Conservation (phyloP, 1,284 basidiomycete species). For the Apiotrichum domesticum region DNA sequence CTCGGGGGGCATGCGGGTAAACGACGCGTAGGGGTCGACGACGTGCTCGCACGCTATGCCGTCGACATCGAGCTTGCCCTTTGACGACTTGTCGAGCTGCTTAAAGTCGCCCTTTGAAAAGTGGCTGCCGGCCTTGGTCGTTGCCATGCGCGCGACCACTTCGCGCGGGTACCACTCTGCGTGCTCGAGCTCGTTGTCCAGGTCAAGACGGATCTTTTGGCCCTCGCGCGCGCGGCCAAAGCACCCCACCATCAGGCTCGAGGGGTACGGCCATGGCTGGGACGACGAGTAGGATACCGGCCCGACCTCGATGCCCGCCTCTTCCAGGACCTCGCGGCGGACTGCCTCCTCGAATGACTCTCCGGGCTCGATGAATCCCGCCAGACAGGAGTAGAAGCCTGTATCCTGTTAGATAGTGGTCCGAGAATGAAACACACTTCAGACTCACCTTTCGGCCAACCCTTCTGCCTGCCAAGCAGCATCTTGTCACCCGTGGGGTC, state of each 20-base stretch:
- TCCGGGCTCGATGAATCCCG: conserved; percentile 89
- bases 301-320: conserved; percentile 80
- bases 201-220: conserved; percentile 70
- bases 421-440: conserved; percentile 2
- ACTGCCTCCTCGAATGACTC: conserved; percentile 94
- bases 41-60: neutral
- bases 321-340: conserved; percentile 87
- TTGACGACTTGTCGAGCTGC: conserved; percentile 45
- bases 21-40: conserved; percentile 37
- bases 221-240: conserved; percentile 64
- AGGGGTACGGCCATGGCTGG: conserved; percentile 66
- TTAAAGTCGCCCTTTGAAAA: conserved; percentile 58
- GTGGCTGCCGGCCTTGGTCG: conserved; percentile 53
- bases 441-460: conserved; percentile 45
- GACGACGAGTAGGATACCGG: conserved; percentile 62
- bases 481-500: conserved; percentile 71
- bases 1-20: conserved; percentile 61
- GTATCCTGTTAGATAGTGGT: too few species aligned
- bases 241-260: conserved; percentile 87
- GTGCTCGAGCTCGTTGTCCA: conserved; percentile 95
- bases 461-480: conserved; percentile 69
- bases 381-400: conserved; percentile 71
- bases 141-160: conserved; percentile 54
- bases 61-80: conserved; percentile 1
- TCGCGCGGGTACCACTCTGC: conserved; percentile 83